Base-by-base conservation (phyloP, 129 eudicot genomes). In the Flaveria sonorensis region DNA sequence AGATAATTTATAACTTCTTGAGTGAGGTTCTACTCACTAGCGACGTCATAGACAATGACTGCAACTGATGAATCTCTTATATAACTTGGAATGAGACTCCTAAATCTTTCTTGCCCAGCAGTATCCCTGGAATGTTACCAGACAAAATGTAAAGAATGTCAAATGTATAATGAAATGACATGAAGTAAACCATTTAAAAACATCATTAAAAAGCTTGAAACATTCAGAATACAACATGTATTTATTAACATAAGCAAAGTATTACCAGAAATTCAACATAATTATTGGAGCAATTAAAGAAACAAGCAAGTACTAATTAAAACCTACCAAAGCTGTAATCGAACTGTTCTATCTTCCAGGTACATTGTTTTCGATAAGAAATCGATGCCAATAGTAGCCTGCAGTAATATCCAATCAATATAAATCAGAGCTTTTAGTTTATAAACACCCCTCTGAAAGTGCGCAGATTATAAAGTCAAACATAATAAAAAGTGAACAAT, bases 41-140 rank as follows among this genome's bases (percentile, higher is more conserved):
- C 92, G 60, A 92, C 95, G 51, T 92, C 98, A 72, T 88, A 92
- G 46, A 85, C 96, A 57, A 92, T 73, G 45, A 89, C 90, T 51
- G 98, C 96, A 68, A 92, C 98, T 2, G 98, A 89, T 68, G 98
- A 92, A 86, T 92, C 98, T 82, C 98, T 86, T 64, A 92, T 92
- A 81, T 92, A 92, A 87, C 98, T 90, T 19, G 97, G 97, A 68
- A 92, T 92, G 71, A 92, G 93, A 82, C 97, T 92, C 81, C 97
- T 88, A 77, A 92, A 92, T 79, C 98, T 89, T 74, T 92, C 98
- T 66, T 92, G 98, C 48, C 98, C 98, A 45, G 98, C 98, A 40
- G 98, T 92, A 85, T 92, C 98, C 98, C 98, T 92, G 87, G 46
- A 76, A 63, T 7, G 11, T 62, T 24, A 60, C 30, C 64, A 20